These are phyloP conservation scores for Diacronema lutheri DNA, from an alignment of 78 protist genomes.

Conservation along the genomic window DNA sequence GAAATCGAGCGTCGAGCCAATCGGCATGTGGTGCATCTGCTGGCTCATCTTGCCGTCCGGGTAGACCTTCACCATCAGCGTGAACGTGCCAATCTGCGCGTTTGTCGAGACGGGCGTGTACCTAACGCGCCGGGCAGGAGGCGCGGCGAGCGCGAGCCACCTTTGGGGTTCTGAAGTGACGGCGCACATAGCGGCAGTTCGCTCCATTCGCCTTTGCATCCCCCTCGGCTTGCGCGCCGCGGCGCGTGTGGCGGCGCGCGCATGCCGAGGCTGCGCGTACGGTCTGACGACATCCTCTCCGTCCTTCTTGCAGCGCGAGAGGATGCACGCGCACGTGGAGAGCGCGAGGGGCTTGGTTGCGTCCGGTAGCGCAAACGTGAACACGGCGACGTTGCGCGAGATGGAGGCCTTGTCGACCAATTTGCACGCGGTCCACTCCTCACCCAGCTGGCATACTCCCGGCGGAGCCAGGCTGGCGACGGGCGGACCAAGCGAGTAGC, in stretches of 20 bases:
- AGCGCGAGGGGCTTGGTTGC: background rate
- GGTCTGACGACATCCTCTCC: conserved; percentile 62
- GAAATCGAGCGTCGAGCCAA: background rate
- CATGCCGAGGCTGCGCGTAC: too few species aligned
- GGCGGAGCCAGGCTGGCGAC: background rate
- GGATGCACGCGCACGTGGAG: background rate
- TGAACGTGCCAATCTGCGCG: conserved; percentile 54
- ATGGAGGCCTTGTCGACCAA: background rate
- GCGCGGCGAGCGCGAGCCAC: too few species aligned
- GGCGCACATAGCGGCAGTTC: too few species aligned
- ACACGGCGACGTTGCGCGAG: background rate
- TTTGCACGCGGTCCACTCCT: background rate
- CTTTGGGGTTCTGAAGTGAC: too few species aligned
- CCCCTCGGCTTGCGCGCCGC: too few species aligned
- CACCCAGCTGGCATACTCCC: background rate
- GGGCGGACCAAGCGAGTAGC: background rate
- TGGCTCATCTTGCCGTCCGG: background rate
- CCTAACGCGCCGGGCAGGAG: too few species aligned
- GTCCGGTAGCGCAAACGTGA: background rate
- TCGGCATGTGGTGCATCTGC: background rate
- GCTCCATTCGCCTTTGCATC: too few species aligned
- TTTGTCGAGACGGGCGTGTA: conserved; percentile 67
- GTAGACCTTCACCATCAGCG: conserved; percentile 53
- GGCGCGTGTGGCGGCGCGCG: too few species aligned
- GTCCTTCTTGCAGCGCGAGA: background rate